A percentile compares a stretch with the other conserved stretches of the same genome.
Conservation (phyloP, 257 asterid genomes). For the Lycium barbarum region DNA sequence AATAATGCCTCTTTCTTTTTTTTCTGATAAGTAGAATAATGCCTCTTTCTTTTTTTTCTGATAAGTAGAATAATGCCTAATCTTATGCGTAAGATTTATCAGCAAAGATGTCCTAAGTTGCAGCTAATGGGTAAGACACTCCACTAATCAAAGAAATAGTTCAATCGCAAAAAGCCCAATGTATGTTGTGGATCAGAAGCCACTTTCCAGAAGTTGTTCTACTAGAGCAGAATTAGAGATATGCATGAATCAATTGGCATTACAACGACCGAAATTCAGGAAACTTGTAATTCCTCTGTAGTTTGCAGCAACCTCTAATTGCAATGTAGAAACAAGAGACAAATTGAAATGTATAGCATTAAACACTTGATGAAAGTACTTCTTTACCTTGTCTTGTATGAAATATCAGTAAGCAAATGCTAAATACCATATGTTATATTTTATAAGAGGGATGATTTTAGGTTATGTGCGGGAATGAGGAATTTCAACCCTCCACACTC, state of each 20-base stretch:
- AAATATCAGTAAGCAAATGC: background rate
- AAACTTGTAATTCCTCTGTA: background rate
- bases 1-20: no score
- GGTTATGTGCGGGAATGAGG: background rate
- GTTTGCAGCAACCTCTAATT: constrained; percentile 13
- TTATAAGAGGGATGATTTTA: background rate
- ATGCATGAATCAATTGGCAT: background rate
- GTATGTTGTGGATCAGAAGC: background rate
- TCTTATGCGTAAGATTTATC: background rate
- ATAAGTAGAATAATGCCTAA: background rate
- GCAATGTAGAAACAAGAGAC: background rate
- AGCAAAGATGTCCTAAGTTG: background rate
- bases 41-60: background rate
- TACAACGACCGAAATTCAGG: background rate
- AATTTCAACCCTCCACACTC: background rate
- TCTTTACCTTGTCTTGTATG: background rate
- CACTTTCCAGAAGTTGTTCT: no score
- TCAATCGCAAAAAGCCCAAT: background rate
- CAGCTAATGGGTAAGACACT: background rate
- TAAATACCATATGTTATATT: background rate
- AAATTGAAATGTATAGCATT: background rate
- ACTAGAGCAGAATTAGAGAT: no score
- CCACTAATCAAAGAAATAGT: background rate
- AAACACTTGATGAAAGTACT: background rate
- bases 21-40: background rate